Base-by-base conservation (phyloP, 495 filamentous ascomycete species). In the Amphirosellinia nigrospora region DNA sequence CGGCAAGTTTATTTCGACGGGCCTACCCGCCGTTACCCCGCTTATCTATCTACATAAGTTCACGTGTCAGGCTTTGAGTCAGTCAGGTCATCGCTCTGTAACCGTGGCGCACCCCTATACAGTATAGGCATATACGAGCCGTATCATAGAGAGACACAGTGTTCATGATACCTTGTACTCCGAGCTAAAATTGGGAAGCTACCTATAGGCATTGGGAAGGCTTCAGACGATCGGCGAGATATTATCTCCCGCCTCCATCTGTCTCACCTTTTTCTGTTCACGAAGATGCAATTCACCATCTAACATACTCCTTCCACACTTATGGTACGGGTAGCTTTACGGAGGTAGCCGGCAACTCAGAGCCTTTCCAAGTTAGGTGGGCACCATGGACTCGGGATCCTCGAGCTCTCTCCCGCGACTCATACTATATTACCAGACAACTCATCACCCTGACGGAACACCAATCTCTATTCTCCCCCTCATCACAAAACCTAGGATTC, bases 391-490 rank as follows among this genome's bases (percentile, higher is more conserved):
- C 39, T 58, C 72, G 8, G 64, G 64, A 56, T 53, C 67, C 11
- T 60, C 72, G 48, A 66, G 46, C 15, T 43, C 64, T 46, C 52
- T 70, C 64, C 72, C 74, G 70, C 74, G 76, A 53, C 66, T 78
- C 38, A 83, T 93, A 52, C 76, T 86, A 56, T 93, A 92, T 73
- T 86, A 92, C 74, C 90, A 92, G 77, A 93, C 90, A 23, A 85
- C 83, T 70, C 87, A 90, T 72, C 82, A 89, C 70, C 79, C 84
- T 26, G 79, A 86, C 38, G 88, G 85, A 69, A 81, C 85, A 23
- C 87, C 86, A 70, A 89, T 93, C 73, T 91, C 91, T 34, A 82
- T 94, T 70, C 85, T 93, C 2, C 92, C 92, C 0, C 86, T 96
- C 45, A 72, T 94, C 69, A 85, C 86, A 2, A 80, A 88, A n/a